A percentile compares a stretch with the other conserved stretches of the same genome.
Conservation (phyloP, 306 rosid genomes). For the Vigna mungo region DNA sequence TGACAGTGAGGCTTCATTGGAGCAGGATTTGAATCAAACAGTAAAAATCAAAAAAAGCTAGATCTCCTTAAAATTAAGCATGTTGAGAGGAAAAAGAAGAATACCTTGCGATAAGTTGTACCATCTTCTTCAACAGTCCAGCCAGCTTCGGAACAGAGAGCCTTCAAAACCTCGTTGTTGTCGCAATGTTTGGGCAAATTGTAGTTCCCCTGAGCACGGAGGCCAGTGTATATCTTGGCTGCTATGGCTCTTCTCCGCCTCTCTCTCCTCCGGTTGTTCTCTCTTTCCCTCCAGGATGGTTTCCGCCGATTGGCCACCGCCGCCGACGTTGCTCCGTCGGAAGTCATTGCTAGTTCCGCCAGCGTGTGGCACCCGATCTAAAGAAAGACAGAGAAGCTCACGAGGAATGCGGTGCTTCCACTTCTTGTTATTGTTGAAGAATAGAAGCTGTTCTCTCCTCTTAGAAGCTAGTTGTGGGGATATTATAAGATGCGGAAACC, state of each 20-base stretch:
- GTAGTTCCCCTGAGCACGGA: conserved; percentile 88
- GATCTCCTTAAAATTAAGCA: conserved; percentile 34
- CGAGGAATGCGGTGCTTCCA: conserved; percentile 62
- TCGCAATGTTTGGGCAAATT: conserved; percentile 93
- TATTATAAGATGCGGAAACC: conserved; percentile 17
- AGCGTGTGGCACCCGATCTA: conserved; percentile 54
- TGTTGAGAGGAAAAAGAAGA: background rate
- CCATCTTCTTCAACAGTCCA: conserved; percentile 98
- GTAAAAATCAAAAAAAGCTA: background rate
- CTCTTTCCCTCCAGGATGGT: conserved; percentile 99
- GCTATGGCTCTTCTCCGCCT: conserved; percentile 86
- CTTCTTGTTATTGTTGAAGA: background rate
- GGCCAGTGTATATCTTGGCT: conserved; percentile 80
- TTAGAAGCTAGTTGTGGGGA: background rate
- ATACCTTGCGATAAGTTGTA: conserved; percentile 86
- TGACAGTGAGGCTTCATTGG: conserved; percentile 1
- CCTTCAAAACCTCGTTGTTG: conserved; percentile 89
- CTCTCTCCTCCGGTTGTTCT: conserved; percentile 91
- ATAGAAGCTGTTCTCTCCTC: too few relatives aligned
- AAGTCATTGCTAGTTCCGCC: conserved; percentile 61
- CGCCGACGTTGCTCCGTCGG: conserved; percentile 87
- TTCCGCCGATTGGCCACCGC: conserved; percentile 65
- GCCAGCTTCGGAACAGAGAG: conserved; percentile 89
- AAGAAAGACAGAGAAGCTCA: conserved; percentile 46
- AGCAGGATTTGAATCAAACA: conserved; percentile 23